Evolutionary conservation across 768 basidiomycete species (phyloP), one percentile per base, ranked within the genome.

Genomic region (Phlebiopsis flavidoalba): DNA sequence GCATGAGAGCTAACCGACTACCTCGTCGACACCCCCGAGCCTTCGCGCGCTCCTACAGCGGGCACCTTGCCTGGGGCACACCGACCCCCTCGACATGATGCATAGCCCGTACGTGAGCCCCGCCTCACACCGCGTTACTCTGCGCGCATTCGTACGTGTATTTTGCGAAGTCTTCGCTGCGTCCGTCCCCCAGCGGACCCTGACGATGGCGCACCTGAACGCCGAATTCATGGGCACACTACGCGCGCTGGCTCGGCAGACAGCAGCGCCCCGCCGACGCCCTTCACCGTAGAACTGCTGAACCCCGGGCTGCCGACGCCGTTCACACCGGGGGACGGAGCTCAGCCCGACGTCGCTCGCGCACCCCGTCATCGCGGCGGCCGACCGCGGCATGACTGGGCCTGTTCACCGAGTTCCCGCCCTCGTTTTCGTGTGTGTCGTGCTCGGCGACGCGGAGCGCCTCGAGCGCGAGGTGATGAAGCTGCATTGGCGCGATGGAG

Each of bases 11-110:
- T n/a, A n/a, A 80, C 77, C 11, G 82, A 83, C 67, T 83, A 81
- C 62, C 76, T 83, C 19, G 76, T 79, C 17, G 81, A 83, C 65
- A 83, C 78, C 1, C 80, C 79, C 5, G 81, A 81, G 63, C 80
- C 81, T n/a, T 1, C 79, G 80, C 40, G 80, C 79, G 0, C 74
- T 82, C 21, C 73, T 83, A 10, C 79, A 80, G 49, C 77, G n/a
- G n/a, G 80, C 37, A 80, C 80, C n/a, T 83, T 82, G n/a, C 72
- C 76, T 83, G 3, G 81, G 81, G n/a, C 66, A 69, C 53, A n/a
- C n/a, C n/a, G 67, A 72, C 59, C 69, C 71, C 8, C 57, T 72
- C 57, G 73, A 74, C 35, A 71, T 69, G 56, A 69, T 72, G 49
- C 72, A 75, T 60, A 70, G 68, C 17, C 73, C 73, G 4, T 74